Evolutionary conservation across 768 basidiomycete species (phyloP).

Genomic region (Tephrocybe sp.): DNA sequence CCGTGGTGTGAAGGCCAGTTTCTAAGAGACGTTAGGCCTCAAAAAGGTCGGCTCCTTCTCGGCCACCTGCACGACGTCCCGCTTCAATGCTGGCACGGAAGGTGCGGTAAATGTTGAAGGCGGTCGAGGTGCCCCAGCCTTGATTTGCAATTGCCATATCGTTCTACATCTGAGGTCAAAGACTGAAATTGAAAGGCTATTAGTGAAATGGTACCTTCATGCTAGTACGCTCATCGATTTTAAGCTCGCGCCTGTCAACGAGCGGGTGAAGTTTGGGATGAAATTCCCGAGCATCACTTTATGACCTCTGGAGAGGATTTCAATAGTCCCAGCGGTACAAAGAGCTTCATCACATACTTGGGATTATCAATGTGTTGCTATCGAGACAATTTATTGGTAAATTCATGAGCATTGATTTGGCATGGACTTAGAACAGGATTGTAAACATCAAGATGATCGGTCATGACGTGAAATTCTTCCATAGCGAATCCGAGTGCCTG

Average conservation of each 20-base stretch:
- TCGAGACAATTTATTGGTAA: no score
- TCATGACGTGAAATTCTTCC: constrained; percentile 69
- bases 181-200: not conserved
- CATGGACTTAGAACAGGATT: constrained; percentile 54
- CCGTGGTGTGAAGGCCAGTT: constrained; percentile 64
- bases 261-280: constrained; percentile 76
- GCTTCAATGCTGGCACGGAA: constrained; percentile 65
- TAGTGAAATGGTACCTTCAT: constrained; percentile 62
- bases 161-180: constrained; percentile 51
- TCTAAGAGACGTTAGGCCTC: constrained; percentile 75
- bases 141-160: constrained; percentile 73
- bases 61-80: constrained; percentile 57
- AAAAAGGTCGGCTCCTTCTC: constrained; percentile 55
- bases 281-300: constrained; percentile 69
- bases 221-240: constrained; percentile 73
- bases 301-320: constrained; percentile 50
- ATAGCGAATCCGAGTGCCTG: constrained; percentile 67
- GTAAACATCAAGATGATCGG: constrained; percentile 75
- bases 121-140: constrained; percentile 76
- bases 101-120: constrained; percentile 61
- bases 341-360: constrained; percentile 39
- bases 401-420: no score
- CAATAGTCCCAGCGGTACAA: not conserved
- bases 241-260: constrained; percentile 70
- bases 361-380: constrained; percentile 82